Conservation (phyloP, 225 moss, liverwort and hornwort species). For the Climacium dendroides region DNA sequence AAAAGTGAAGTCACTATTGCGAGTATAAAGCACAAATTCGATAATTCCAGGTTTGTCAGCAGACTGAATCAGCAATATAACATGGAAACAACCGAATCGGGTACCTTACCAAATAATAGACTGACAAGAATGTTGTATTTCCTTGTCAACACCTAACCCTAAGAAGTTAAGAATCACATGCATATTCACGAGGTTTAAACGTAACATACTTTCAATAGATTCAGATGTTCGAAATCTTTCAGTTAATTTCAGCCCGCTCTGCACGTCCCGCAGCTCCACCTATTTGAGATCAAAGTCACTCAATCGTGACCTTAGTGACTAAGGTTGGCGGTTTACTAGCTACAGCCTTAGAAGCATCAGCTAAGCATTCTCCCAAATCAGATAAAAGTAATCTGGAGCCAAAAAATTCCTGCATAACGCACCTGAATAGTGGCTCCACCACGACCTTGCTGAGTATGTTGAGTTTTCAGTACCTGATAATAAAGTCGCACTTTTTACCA, state of each 20-base stretch:
- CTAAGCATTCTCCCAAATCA: background rate
- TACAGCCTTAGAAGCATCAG: background rate
- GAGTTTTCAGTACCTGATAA: conserved; percentile 76
- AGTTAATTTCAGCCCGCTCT: conserved; percentile 77
- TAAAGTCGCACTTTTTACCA: background rate
- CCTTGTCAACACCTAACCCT: background rate
- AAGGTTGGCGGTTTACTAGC: background rate
- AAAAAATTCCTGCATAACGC: background rate
- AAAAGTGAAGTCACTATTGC: background rate
- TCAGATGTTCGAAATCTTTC: conserved; percentile 96
- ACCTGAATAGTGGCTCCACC: conserved; percentile 98
- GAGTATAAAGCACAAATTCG: background rate
- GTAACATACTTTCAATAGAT: conserved; percentile 75
- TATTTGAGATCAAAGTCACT: conserved; percentile 4
- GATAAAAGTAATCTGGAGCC: background rate
- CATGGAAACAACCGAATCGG: background rate
- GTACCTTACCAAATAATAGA: background rate
- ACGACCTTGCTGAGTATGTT: conserved; percentile 93
- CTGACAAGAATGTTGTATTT: background rate
- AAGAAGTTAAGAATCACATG: background rate
- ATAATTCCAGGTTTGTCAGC: background rate
- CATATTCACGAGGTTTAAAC: background rate
- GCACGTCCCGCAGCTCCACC: conserved; percentile 95
- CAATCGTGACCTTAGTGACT: background rate
- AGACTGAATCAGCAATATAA: background rate